These are phyloP conservation scores for Phytophthora vignae DNA, from an alignment of 352 stramenopile genomes.

Conservation along the genomic window DNA sequence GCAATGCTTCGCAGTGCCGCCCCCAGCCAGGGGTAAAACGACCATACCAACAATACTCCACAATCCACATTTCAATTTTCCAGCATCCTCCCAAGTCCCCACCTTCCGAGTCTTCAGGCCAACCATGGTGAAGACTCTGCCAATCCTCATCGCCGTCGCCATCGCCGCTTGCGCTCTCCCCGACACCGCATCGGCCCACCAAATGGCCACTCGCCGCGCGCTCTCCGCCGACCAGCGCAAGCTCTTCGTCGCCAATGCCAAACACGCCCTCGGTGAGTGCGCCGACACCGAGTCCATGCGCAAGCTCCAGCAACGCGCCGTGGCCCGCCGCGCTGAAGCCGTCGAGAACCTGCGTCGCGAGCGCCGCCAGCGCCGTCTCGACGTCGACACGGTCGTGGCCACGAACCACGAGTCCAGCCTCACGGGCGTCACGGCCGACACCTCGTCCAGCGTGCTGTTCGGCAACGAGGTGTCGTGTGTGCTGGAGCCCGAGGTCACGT, in stretches of 20 bases:
- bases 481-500: slow-evolving; percentile 36
- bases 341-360: slow-evolving; percentile 26
- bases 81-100: too few species aligned
- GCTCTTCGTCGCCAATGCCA: slow-evolving; percentile 34
- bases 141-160: slow-evolving; percentile 15
- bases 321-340: slow-evolving; percentile 16
- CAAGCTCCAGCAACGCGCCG: slow-evolving; percentile 31
- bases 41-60: too few species aligned
- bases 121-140: slow-evolving; percentile 25
- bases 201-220: slow-evolving; percentile 22
- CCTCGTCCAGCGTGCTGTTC: slow-evolving; percentile 26
- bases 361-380: slow-evolving; percentile 30
- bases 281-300: slow-evolving; percentile 25
- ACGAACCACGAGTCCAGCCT: slow-evolving; percentile 34
- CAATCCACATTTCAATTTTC: too few species aligned
- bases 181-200: slow-evolving; percentile 14
- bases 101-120: too few species aligned
- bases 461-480: slow-evolving; percentile 24
- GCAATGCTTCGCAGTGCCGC: too few species aligned
- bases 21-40: too few species aligned
- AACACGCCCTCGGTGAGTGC: slow-evolving; percentile 30
- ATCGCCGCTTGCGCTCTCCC: slow-evolving; percentile 18
- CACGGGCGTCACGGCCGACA: slow-evolving; percentile 24
- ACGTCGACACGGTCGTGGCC: slow-evolving; percentile 22
- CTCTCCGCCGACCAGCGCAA: slow-evolving; percentile 28